Evolutionary conservation across 2,329 filamentous ascomycete species (phyloP), one percentile per base, ranked within the genome.

Genomic region (Lachnellula arida): DNA sequence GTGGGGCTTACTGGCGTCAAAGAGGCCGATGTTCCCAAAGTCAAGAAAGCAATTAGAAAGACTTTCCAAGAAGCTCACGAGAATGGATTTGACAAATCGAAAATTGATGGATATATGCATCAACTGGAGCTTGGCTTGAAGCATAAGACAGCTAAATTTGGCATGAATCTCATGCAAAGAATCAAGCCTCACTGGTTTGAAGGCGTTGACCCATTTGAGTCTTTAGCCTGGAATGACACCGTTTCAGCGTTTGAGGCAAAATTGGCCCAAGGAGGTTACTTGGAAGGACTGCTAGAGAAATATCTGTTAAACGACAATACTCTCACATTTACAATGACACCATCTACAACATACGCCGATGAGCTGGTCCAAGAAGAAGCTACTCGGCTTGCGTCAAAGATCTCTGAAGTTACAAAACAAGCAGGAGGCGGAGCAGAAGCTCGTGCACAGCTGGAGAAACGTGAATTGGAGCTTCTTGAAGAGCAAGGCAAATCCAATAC

Each of bases 71-170:
- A 90, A 46, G 83, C 84, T 6, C 81, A 85, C 17, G 75, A 85
- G 25, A 88, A 86, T 57, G 93, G 94, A 0, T 96, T 99, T 64
- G 91, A 94, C 57, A 80, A 86, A 66, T 84, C 86, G 65, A 99
- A 99, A 73, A 90, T 99, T 57, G 90, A 96, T 60, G 94, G 94
- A 2, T 88, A 95, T 60, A 79, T 99, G 53, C 94, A 99, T 71
- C 93, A 97, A 71, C 75, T 97, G 4, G 94, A 99, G 70, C 80
- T 99, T n/a, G 81, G 86, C 0, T 75, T 97, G 49, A 97, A 97
- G 74, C 91, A 99, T 75, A 97, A 97, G 78, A 97, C 91, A 0
- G 90, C 94, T 53, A 91, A 88, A 67, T 99, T 99, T 68, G 94
- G 94, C 14, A 90, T 97, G 79, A 86, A 87, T 17, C 82, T 97